Evolutionary conservation across 2,329 filamentous ascomycete species (phyloP).

Genomic region (Exophiala spinifera): DNA sequence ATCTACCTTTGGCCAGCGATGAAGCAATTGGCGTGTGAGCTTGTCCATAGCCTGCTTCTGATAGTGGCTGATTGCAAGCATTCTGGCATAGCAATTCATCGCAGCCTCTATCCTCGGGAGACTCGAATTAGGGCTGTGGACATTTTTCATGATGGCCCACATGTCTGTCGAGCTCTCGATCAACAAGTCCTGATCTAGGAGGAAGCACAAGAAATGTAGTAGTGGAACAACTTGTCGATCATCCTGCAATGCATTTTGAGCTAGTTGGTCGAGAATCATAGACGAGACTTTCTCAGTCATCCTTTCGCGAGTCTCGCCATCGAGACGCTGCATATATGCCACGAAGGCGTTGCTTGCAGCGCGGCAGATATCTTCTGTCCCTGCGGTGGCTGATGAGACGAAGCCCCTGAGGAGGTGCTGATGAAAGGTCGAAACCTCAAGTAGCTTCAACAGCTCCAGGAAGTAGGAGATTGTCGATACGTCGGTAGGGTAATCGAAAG

Average conservation of each 20-base stretch:
- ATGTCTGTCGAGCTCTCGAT: constrained; percentile 49
- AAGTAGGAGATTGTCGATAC: constrained; percentile 46
- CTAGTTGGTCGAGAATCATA: constrained; percentile 55
- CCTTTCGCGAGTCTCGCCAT: background rate
- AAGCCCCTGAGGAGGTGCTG: constrained; percentile 42
- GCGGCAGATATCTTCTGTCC: constrained; percentile 44
- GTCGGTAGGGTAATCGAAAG: constrained; percentile 44
- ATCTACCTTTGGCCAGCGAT: constrained; percentile 27
- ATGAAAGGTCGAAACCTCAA: constrained; percentile 38
- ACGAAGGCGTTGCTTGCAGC: constrained; percentile 43
- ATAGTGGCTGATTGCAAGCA: constrained; percentile 12
- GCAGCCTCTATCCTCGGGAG: constrained; percentile 78
- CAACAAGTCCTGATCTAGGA: constrained; percentile 61
- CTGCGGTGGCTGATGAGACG: constrained; percentile 44
- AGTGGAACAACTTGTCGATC: constrained; percentile 73
- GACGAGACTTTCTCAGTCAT: constrained; percentile 40
- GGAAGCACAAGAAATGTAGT: constrained; percentile 72
- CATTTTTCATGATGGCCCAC: constrained; percentile 69
- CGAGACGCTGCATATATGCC: constrained; percentile 27
- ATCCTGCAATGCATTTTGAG: constrained; percentile 48
- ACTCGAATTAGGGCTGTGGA: constrained; percentile 78
- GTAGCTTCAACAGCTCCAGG: constrained; percentile 39
- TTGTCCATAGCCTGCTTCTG: constrained; percentile 21
- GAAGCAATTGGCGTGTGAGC: constrained; percentile 26
- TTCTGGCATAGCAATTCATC: constrained; percentile 66